Conservation (phyloP, 352 stramenopile genomes). For the Globisporangium apiculatum region DNA sequence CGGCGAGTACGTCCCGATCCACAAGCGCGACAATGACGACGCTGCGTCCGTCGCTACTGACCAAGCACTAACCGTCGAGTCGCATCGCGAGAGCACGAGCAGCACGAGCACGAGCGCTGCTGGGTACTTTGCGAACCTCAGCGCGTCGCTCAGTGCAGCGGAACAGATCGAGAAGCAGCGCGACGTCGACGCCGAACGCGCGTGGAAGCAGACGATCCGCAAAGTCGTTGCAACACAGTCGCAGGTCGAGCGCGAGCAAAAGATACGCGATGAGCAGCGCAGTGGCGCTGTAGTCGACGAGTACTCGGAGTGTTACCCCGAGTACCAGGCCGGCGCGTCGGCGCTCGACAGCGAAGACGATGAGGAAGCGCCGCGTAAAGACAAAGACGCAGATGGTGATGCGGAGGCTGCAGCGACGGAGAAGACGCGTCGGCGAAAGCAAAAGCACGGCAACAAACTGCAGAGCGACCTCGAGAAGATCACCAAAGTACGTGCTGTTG, state of each 20-base stretch:
- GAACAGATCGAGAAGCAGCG: constrained; percentile 31
- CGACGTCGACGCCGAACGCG: constrained; percentile 34
- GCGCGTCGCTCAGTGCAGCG: constrained; percentile 53
- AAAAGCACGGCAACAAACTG: constrained; percentile 63
- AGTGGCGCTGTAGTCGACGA: constrained; percentile 29
- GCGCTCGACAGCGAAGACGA: constrained; percentile 59
- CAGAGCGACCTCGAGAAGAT: constrained; percentile 69
- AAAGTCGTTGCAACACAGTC: constrained; percentile 47
- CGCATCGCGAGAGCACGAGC: neutral
- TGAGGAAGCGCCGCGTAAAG: constrained; percentile 32
- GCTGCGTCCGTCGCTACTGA: neutral
- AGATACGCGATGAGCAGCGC: constrained; percentile 31
- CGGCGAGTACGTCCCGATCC: constrained; percentile 61
- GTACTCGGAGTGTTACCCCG: constrained; percentile 54
- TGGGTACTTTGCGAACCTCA: constrained; percentile 67
- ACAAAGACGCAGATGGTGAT: constrained; percentile 16
- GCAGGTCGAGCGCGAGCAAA: constrained; percentile 30
- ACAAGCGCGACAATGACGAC: constrained; percentile 21
- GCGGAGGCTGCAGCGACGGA: constrained; percentile 18
- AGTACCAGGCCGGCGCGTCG: constrained; percentile 26
- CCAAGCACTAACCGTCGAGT: neutral
- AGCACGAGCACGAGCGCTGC: neutral
- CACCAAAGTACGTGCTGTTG: constrained; percentile 36
- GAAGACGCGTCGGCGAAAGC: constrained; percentile 40
- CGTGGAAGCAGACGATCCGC: constrained; percentile 51